These are phyloP conservation scores for Caryopteris hybrid DNA, from an alignment of 305 asterid species.

Conservation along the genomic window DNA sequence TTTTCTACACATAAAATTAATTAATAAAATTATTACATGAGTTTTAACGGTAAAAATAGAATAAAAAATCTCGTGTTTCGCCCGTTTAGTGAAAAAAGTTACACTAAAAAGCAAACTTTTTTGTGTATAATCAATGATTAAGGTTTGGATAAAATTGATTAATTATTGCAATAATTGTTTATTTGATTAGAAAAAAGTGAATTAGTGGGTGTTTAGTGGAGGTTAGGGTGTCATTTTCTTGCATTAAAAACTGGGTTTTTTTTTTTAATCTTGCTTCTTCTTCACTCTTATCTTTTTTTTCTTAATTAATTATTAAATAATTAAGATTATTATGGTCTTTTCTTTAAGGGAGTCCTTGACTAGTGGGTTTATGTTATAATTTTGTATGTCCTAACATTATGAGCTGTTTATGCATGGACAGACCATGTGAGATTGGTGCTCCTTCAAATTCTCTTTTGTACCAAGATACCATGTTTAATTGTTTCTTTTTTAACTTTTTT, in stretches of 20 bases:
- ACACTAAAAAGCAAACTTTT: too few species aligned
- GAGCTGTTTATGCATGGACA: conserved; percentile 36
- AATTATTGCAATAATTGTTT: conserved; percentile 16
- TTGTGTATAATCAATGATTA: conserved; percentile 17
- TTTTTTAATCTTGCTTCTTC: neutral
- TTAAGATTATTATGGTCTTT: neutral
- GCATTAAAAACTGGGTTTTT: neutral
- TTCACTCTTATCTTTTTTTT: neutral
- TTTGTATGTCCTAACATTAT: neutral
- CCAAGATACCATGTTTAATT: neutral
- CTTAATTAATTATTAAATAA: neutral
- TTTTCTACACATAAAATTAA: too few species aligned
- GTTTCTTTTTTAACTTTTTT: neutral
- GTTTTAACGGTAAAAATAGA: too few species aligned
- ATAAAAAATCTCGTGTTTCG: too few species aligned
- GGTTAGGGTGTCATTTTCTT: conserved; percentile 23
- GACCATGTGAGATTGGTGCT: conserved; percentile 39
- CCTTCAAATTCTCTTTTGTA: neutral
- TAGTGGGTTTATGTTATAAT: conserved; percentile 14
- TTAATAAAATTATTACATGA: too few species aligned
- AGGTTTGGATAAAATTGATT: neutral
- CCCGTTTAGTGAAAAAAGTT: neutral
- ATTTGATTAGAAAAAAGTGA: conserved; percentile 12
- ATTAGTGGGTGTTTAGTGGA: conserved; percentile 22
- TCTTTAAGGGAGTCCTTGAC: conserved; percentile 4